A percentile compares a stretch with the other conserved stretches of the same genome.
Evolutionary conservation across 2,329 filamentous ascomycete species (phyloP).

Genomic region (Alternaria sp.): DNA sequence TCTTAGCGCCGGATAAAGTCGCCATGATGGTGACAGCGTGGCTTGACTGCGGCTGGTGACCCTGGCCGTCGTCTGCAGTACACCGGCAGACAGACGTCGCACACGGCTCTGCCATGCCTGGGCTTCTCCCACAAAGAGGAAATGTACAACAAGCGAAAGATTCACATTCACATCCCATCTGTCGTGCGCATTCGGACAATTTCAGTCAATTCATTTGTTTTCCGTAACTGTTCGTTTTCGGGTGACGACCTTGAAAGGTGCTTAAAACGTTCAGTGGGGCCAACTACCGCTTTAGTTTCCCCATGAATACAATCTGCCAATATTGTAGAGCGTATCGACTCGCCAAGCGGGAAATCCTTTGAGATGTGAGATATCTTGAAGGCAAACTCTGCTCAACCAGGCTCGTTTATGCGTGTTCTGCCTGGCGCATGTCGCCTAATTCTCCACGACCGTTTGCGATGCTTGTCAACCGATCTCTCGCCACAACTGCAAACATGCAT

Average conservation of each 20-base stretch:
- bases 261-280: slow-evolving; percentile 7
- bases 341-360: slow-evolving; percentile 3
- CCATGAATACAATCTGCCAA: slow-evolving; percentile 1
- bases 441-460: background rate
- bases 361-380: background rate
- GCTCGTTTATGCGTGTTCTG: background rate
- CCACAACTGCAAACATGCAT: background rate
- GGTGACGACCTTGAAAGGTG: background rate
- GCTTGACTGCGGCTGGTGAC: slow-evolving; percentile 40
- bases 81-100: slow-evolving; percentile 16
- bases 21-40: slow-evolving; percentile 32
- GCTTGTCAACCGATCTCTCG: background rate
- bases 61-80: slow-evolving; percentile 25
- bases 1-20: slow-evolving; percentile 31
- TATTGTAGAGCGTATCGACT: slow-evolving; percentile 5
- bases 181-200: background rate
- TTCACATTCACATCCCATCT: background rate
- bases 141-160: background rate
- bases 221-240: background rate
- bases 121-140: slow-evolving; percentile 3
- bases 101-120: slow-evolving; percentile 28
- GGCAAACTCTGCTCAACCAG: slow-evolving; percentile 6
- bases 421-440: background rate
- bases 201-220: background rate
- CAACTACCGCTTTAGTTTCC: slow-evolving; percentile 12